Evolutionary conservation across 805 yeast species (phyloP).

Genomic region (Starmerella stigmatis): DNA sequence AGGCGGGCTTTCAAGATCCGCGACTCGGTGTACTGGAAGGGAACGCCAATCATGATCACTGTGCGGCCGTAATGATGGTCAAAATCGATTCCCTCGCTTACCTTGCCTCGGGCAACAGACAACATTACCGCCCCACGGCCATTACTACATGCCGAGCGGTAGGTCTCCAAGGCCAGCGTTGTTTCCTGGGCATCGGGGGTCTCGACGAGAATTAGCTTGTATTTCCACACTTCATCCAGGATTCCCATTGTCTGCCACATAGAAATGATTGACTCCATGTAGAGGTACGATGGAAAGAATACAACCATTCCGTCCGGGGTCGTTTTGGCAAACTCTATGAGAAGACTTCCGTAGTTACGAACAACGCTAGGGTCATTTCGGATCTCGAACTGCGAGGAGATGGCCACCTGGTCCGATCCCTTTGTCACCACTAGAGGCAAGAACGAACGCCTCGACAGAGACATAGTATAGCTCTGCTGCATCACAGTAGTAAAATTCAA

Average conservation of each 20-base stretch:
- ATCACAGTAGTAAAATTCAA: conserved; percentile 84
- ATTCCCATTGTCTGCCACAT: conserved; percentile 99
- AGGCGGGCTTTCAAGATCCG: conserved; percentile 88
- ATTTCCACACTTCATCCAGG: conserved; percentile 96
- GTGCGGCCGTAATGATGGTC: conserved; percentile 97
- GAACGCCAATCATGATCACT: conserved; percentile 96
- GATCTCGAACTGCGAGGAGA: conserved; percentile 90
- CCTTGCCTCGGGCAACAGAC: conserved; percentile 98
- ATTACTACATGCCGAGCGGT: conserved; percentile 89
- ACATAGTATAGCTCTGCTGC: conserved; percentile 93
- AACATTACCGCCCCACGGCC: conserved; percentile 95
- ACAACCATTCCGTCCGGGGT: conserved; percentile 98
- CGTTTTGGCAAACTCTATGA: conserved; percentile 85
- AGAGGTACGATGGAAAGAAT: conserved; percentile 90
- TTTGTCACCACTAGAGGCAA: conserved; percentile 93
- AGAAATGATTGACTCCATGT: conserved; percentile 95
- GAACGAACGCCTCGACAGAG: conserved; percentile 82
- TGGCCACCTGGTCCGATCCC: conserved; percentile 96
- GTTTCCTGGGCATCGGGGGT: conserved; percentile 99
- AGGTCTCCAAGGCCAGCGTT: conserved; percentile 86
- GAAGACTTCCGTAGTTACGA: conserved; percentile 85
- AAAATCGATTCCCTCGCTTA: conserved; percentile 97
- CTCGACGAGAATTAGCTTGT: conserved; percentile 86
- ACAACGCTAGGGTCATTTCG: conserved; percentile 97
- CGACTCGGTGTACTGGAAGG: conserved; percentile 97